These are phyloP conservation scores for Physcia stellaris DNA, from an alignment of 495 filamentous ascomycete genomes.

Conservation along the genomic window DNA sequence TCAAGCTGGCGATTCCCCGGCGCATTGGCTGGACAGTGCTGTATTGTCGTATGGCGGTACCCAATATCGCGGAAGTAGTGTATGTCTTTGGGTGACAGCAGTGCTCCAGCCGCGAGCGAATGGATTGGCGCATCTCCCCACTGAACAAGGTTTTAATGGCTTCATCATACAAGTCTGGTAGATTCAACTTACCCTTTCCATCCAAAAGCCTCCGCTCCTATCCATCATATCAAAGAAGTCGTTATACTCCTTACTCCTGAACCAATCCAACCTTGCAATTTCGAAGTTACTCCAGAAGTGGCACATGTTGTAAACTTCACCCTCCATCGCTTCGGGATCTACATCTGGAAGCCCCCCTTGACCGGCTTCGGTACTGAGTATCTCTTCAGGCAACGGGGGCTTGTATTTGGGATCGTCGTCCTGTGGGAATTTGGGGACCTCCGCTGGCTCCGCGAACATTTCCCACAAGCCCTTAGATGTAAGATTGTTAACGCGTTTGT, in stretches of 20 bases:
- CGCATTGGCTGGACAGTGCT: conserved; percentile 96
- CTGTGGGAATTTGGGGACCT: conserved; percentile 30
- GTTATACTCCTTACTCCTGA: conserved; percentile 90
- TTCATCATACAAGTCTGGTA: neutral
- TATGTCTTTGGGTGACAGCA: conserved; percentile 71
- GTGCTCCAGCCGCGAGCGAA: conserved; percentile 84
- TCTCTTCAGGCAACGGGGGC: conserved; percentile 69
- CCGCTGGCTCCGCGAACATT: conserved; percentile 80
- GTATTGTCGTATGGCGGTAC: conserved; percentile 96
- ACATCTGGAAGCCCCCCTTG: conserved; percentile 61
- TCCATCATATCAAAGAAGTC: conserved; percentile 99
- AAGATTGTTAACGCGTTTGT: conserved; percentile 84
- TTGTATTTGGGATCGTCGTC: conserved; percentile 53
- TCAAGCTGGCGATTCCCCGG: conserved; percentile 69
- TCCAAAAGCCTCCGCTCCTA: conserved; percentile 95
- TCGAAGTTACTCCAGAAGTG: conserved; percentile 99
- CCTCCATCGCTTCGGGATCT: conserved; percentile 90
- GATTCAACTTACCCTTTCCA: conserved; percentile 64
- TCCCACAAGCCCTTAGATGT: conserved; percentile 92
- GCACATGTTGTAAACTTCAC: conserved; percentile 99
- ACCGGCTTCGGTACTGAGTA: conserved; percentile 62
- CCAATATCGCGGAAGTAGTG: conserved; percentile 99
- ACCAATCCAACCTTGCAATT: conserved; percentile 89
- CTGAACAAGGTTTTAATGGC: conserved; percentile 32
- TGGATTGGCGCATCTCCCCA: conserved; percentile 99